Conservation (phyloP, 768 basidiomycete species). For the Amanita jacksonii region DNA sequence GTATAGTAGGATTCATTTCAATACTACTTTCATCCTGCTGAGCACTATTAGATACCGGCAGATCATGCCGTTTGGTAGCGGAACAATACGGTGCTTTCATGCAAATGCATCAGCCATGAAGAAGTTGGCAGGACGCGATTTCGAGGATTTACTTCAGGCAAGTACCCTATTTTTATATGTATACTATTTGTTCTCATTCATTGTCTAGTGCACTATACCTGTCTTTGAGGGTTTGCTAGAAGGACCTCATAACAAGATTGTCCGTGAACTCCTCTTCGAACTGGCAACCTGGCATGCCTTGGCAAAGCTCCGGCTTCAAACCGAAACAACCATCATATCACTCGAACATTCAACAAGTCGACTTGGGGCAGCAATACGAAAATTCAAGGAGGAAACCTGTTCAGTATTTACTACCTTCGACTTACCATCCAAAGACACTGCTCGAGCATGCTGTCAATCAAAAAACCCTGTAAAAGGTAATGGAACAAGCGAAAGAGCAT, state of each 20-base stretch:
- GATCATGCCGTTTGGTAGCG: too few species aligned
- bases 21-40: too few species aligned
- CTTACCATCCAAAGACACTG: background rate
- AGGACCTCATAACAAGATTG: constrained; percentile 14
- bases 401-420: background rate
- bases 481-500: too few species aligned
- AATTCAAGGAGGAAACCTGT: constrained; percentile 20
- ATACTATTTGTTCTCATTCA: background rate
- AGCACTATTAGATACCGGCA: too few species aligned
- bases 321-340: too few species aligned
- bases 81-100: too few species aligned
- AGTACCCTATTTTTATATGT: too few species aligned
- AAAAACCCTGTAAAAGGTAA: too few species aligned
- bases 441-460: background rate
- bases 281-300: constrained; percentile 27
- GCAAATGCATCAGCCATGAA: too few species aligned
- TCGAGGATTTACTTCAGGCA: constrained; percentile 37
- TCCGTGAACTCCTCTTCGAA: constrained; percentile 25
- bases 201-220: constrained; percentile 18
- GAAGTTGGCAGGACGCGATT: too few species aligned
- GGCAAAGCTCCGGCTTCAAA: too few species aligned
- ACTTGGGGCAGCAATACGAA: constrained; percentile 20
- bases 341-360: constrained; percentile 26
- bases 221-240: constrained; percentile 17
- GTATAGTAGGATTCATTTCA: too few species aligned